Base-by-base conservation (phyloP, 257 asterid species). In the Solanum bukasovii region DNA sequence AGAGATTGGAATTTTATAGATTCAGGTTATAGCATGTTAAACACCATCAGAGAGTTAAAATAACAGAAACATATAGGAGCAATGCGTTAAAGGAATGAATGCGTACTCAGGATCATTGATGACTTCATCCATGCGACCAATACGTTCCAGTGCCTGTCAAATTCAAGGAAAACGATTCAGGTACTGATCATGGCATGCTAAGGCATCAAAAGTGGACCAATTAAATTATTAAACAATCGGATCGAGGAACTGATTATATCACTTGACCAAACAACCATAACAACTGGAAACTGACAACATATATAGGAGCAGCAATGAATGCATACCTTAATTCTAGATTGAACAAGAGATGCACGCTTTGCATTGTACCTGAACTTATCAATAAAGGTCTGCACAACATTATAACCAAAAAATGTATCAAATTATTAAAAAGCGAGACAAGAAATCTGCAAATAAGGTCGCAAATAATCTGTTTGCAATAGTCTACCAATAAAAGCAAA, bases 311-410 rank as follows among this genome's bases (percentile, higher is more conserved):
- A 84, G 59, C 78, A 49, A 87, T 31, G 85, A 35, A 89, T 75
- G 18, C 33, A 82, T 93, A 95, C 99, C 99, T 97, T 97, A 90
- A 97, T 97, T 93, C 99, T 97, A 68, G 99, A 96, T 92, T 97
- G 99, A 91, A 97, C 99, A 90, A 97, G 99, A 89, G 99, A 95
- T 44, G 98, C 99, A 84, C 99, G 98, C 93, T 97, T 97, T 25
- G 99, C 99, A 88, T 97, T 97, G 90, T 92, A 97, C 34, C 99
- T 98, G 91, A 97, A 97, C 95, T 97, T 97, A 91, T 97, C 99
- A 90, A 97, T 94, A 91, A 97, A 97, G 56, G 95, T 29, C 99
- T 97, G 98, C 93, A 90, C 89, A 86, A 87, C 34, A 87, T 35
- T 44, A 86, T 29, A 92, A 37, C 84, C 85, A 70, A 88, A 52